phyloP scores from a whole-genome alignment of 768 basidiomycete genomes.

The Tylopilus plumbeoviolaceoides region DNA sequence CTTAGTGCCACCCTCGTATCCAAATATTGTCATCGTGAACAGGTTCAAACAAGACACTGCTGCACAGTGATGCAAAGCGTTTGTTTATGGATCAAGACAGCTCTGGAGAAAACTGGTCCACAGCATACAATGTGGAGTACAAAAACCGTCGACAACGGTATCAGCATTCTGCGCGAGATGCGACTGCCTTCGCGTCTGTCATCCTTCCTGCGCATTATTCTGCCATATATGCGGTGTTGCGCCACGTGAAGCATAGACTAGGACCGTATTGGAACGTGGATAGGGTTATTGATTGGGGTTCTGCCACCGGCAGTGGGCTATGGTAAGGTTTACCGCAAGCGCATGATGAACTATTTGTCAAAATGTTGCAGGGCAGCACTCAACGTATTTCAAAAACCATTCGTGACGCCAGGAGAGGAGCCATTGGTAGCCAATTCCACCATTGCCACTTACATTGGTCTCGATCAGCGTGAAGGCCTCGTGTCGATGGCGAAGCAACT shows the following conservation, averaged over 20 bases:
- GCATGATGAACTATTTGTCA: constrained; percentile 8
- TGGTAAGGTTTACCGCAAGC: constrained; percentile 49
- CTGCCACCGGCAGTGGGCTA: constrained; percentile 76
- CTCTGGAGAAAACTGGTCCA: constrained; percentile 46
- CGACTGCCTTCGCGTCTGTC: constrained; percentile 79
- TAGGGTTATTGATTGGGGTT: constrained; percentile 78
- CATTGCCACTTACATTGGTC: constrained; percentile 60
- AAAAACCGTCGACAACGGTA: constrained; percentile 54
- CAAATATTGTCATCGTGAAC: constrained; percentile 7
- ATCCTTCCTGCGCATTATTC: constrained; percentile 86
- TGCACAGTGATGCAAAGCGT: constrained; percentile 70
- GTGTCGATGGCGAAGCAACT: constrained; percentile 63
- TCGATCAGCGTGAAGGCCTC: constrained; percentile 76
- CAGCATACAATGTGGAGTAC: constrained; percentile 54
- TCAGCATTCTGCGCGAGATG: constrained; percentile 64
- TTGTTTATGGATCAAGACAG: constrained; percentile 47
- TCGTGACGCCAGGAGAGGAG: constrained; percentile 25
- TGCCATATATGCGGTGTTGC: constrained; percentile 70
- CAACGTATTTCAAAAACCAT: constrained; percentile 54
- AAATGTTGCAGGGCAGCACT: constrained; percentile 53
- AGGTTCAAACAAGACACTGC: constrained; percentile 61
- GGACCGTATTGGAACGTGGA: constrained; percentile 58
- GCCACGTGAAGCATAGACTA: constrained; percentile 60
- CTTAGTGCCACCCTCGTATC: constrained; percentile 3
- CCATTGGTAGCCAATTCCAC: constrained; percentile 44